A percentile compares a stretch with the other conserved stretches of the same genome.
phyloP scores from a whole-genome alignment of 495 filamentous ascomycete genomes.

The Chaetomium fimeti region DNA sequence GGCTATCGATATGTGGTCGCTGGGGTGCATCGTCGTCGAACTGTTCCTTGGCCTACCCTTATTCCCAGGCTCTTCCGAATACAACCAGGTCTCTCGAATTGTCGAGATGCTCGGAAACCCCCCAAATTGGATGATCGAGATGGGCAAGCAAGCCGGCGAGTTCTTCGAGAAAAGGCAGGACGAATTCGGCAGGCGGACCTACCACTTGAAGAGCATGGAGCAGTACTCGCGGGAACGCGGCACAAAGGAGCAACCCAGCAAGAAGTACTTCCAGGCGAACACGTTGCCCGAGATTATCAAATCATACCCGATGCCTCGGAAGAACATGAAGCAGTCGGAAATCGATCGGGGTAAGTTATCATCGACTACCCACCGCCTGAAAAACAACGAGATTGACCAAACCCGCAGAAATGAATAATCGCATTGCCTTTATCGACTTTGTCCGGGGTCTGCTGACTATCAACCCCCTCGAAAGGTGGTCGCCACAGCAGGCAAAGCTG shows the following conservation, averaged over 20 bases:
- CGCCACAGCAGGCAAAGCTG: slow-evolving; percentile 93
- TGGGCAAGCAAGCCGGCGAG: slow-evolving; percentile 95
- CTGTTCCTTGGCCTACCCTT: slow-evolving; percentile 92
- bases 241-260: slow-evolving; percentile 98
- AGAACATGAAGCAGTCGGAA: slow-evolving; percentile 98
- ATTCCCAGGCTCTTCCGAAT: slow-evolving; percentile 97
- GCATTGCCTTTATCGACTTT: slow-evolving; percentile 98
- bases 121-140: slow-evolving; percentile 98
- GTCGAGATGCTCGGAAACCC: slow-evolving; percentile 98
- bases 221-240: slow-evolving; percentile 93
- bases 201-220: slow-evolving; percentile 94
- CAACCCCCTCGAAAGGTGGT: slow-evolving; percentile 96
- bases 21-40: slow-evolving; percentile 98
- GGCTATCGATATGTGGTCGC: slow-evolving; percentile 99
- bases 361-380: neutral
- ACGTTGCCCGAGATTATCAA: slow-evolving; percentile 96
- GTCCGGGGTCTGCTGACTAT: slow-evolving; percentile 93
- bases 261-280: slow-evolving; percentile 96
- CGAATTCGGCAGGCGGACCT: slow-evolving; percentile 86
- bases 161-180: slow-evolving; percentile 93
- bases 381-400: slow-evolving; percentile 8
- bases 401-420: slow-evolving; percentile 88
- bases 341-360: slow-evolving; percentile 79
- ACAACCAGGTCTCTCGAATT: slow-evolving; percentile 96
- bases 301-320: slow-evolving; percentile 94